Evolutionary conservation across 179 eudicot species (phyloP), one percentile per base, ranked within the genome.

Genomic region (Heliamphora pulchella): DNA sequence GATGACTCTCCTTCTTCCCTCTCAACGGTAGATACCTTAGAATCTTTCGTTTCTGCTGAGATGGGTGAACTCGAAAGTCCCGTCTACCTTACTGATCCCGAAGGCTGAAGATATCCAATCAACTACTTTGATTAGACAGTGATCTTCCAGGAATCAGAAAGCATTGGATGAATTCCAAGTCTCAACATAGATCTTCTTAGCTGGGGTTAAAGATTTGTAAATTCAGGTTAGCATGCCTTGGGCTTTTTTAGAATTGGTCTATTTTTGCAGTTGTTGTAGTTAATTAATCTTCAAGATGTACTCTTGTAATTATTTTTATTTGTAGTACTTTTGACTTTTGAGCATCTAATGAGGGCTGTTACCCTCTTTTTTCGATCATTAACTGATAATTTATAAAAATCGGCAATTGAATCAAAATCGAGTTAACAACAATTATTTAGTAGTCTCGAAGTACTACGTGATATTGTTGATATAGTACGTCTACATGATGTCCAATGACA

Each of bases 31-130:
- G 96, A 90, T 74, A 85, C 86, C 66, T 86, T 84, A 61, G 97
- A 95, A 83, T 95, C 98, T 17, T 95, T 96, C 81, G 99, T 87
- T 57, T 95, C 98, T 39, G 98, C 98, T 13, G 87, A 90, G 85
- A 93, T 80, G 88, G 95, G 90, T 46, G 98, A 93, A 61, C 73
- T 85, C 10, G 97, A 90, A 6, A 91, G 89, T 86, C 94, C 92
- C 5, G 80, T 74, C 6, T 76, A 84, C 48, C 85, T 81, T 3
- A 72, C 87, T 0, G 91, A 90, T 84, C 79, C 89, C 1, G 91
- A 90, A 73, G 61, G 70, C 59, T 88, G 79, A 84, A 17, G 31
- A 51, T 20, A 10, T 70, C 13, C 20, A 15, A 66, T 39, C 47
- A 44, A 67, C 9, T 67, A 2, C 5, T 15, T 31, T 31, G 71